Percentiles rank a stretch among this genome's conserved stretches.
Conservation (phyloP, 495 filamentous ascomycete genomes). For the Pyrenopolyporus hunteri region DNA sequence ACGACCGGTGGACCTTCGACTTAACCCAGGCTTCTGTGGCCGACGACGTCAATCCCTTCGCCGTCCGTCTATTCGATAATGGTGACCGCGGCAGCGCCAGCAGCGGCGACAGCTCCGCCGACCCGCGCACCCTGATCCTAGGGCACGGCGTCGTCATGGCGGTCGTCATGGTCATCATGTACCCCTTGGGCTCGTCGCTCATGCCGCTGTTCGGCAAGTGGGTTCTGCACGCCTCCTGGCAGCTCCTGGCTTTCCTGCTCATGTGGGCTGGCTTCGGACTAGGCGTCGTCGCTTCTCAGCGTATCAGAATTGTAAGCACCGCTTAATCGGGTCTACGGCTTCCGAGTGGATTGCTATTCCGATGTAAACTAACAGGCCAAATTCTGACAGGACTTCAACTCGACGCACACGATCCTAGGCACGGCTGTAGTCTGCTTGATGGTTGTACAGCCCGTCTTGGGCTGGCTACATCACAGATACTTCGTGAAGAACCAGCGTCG, state of each 20-base stretch:
- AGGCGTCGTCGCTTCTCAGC: slow-evolving; percentile 58
- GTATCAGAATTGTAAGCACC: slow-evolving; percentile 47
- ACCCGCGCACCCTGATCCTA: slow-evolving; percentile 33
- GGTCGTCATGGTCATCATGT: slow-evolving; percentile 60
- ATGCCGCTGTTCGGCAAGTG: slow-evolving; percentile 60
- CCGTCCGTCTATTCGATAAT: slow-evolving; percentile 30
- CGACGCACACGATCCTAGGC: slow-evolving; percentile 60
- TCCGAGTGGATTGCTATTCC: too few relatives aligned
- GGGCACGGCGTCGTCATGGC: slow-evolving; percentile 63
- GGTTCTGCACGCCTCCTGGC: slow-evolving; percentile 63
- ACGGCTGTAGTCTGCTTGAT: slow-evolving; percentile 63
- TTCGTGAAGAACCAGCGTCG: slow-evolving; percentile 56
- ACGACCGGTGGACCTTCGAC: slow-evolving; percentile 61
- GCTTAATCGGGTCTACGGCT: background rate
- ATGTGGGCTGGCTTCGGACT: slow-evolving; percentile 67
- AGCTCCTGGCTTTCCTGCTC: slow-evolving; percentile 60
- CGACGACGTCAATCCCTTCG: slow-evolving; percentile 67
- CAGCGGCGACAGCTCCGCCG: slow-evolving; percentile 8
- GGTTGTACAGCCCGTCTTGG: slow-evolving; percentile 69
- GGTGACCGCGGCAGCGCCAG: slow-evolving; percentile 35
- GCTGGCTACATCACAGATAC: slow-evolving; percentile 66
- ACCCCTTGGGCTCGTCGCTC: slow-evolving; percentile 62
- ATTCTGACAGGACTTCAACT: slow-evolving; percentile 46
- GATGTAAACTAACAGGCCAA: slow-evolving; percentile 11
- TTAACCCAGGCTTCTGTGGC: slow-evolving; percentile 60